phyloP scores from a whole-genome alignment of 345 rosid genomes.

The Jatropha curcas region DNA sequence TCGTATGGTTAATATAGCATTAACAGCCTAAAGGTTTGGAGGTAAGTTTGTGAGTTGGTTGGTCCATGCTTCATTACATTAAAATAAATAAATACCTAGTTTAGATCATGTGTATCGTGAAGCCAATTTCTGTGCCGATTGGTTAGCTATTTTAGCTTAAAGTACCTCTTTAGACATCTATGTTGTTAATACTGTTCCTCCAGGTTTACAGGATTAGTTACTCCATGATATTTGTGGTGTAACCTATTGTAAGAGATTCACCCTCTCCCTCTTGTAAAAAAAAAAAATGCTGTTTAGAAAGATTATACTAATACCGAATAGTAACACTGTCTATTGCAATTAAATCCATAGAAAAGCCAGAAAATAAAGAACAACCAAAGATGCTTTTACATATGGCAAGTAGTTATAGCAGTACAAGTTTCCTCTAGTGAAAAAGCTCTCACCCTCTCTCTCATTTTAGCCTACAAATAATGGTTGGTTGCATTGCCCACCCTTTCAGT shows the following conservation, averaged over 20 bases:
- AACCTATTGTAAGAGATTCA: too few relatives aligned
- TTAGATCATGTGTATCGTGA: too few relatives aligned
- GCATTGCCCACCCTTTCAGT: neutral
- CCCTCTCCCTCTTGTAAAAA: too few relatives aligned
- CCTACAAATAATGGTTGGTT: slow-evolving; percentile 15
- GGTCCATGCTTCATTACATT: neutral
- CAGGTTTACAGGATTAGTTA: too few relatives aligned
- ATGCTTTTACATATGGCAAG: neutral
- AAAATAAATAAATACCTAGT: neutral
- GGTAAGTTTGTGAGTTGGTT: neutral
- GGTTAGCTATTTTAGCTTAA: too few relatives aligned
- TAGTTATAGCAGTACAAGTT: slow-evolving; percentile 1
- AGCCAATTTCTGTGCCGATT: too few relatives aligned
- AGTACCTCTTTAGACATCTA: too few relatives aligned
- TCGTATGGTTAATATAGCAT: too few relatives aligned
- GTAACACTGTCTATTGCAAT: neutral
- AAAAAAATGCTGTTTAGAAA: too few relatives aligned
- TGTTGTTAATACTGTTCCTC: too few relatives aligned
- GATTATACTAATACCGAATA: neutral
- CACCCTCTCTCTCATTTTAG: neutral
- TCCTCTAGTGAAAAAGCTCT: slow-evolving; percentile 11
- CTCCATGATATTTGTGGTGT: too few relatives aligned
- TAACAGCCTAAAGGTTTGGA: neutral
- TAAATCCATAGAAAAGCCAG: neutral
- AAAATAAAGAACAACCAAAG: neutral